Base-by-base conservation (phyloP, 2,329 filamentous ascomycete species). In the Aspergillus sp. region DNA sequence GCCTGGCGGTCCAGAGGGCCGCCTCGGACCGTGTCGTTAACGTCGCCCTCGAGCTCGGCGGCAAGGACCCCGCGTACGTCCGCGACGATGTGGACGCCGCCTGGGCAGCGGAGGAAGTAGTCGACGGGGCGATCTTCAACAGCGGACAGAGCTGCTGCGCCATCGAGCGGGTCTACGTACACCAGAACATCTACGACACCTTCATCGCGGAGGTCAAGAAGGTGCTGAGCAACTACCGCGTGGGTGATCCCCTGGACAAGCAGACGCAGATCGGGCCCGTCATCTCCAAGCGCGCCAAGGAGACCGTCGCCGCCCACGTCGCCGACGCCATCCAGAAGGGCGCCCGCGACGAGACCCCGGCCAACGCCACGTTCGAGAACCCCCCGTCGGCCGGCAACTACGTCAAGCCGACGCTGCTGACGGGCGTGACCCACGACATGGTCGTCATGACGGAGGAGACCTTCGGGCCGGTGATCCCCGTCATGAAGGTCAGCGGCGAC, bases 61-160 rank as follows among this genome's bases (percentile, higher is more conserved):
- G 94, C 65, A 98, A 98, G 73, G 94, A 98, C 73, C 91, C 94
- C 4, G 94, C 94, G 24, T 98, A 97, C 71, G 84, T 98, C 56
- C 84, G 94, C 61, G 81, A 81, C 6, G 94, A 98, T 70, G 92
- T 96, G 1, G 92, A 98, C 73, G 77, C 96, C 52, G 86, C 87
- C 52, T 97, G 93, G 94, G 93, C 90, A 0, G 94, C 94, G 0
- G 92, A 90, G 67, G 92, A 97, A 77, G 95, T 98, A 69, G 92
- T 98, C 14, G 94, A 98, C 68, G 94, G 94, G 20, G 89, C 92
- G n/a, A 82, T 98, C 58, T 98, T 98, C 83, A 98, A 98, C 80
- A 96, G 93, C 54, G 94, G 94, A n/a, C 94, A 98, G 81, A 96
- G 92, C 74, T 98, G 94, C 82, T 98, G 94, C 78, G 90, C 92